A percentile compares a stretch with the other conserved stretches of the same genome.
phyloP scores from a whole-genome alignment of 2,329 filamentous ascomycete species.

The Conoideocrella luteorostrata region DNA sequence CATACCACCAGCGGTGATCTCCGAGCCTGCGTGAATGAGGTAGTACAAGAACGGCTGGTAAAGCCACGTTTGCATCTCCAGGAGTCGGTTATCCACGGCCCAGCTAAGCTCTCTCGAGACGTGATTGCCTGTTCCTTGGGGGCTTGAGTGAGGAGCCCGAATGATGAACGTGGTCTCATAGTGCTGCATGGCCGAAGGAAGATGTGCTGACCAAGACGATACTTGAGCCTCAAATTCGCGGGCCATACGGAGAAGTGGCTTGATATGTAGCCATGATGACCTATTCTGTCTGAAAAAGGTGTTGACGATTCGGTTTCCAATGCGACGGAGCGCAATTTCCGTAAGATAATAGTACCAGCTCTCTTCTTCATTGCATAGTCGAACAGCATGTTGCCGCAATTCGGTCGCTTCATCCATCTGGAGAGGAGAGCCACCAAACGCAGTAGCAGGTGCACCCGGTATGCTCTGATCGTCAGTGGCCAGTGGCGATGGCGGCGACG shows the following conservation, averaged over 20 bases:
- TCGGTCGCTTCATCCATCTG: slow-evolving; percentile 11
- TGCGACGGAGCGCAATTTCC: slow-evolving; percentile 34
- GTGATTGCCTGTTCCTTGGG: slow-evolving; percentile 10
- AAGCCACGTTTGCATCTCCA: slow-evolving; percentile 18
- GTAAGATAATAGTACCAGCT: slow-evolving; percentile 39
- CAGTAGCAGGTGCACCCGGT: slow-evolving; percentile 18
- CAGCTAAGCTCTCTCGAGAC: slow-evolving; percentile 17
- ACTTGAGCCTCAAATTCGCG: slow-evolving; percentile 19
- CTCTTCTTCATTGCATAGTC: slow-evolving; percentile 20
- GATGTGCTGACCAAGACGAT: slow-evolving; percentile 16
- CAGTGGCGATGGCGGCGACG: slow-evolving; percentile 18
- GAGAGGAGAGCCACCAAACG: slow-evolving; percentile 2
- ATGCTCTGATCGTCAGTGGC: not conserved
- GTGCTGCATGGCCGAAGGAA: slow-evolving; percentile 14
- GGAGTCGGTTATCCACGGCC: slow-evolving; percentile 16
- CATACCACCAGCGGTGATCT: not conserved
- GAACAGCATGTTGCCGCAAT: slow-evolving; percentile 13
- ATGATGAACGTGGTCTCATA: slow-evolving; percentile 8
- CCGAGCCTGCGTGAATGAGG: slow-evolving; percentile 10
- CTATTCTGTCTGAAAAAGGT: slow-evolving; percentile 16
- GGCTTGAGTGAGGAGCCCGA: not conserved
- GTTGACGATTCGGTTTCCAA: slow-evolving; percentile 33
- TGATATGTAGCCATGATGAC: slow-evolving; percentile 14
- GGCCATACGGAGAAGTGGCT: slow-evolving; percentile 15
- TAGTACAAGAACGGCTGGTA: slow-evolving; percentile 10